phyloP scores from a whole-genome alignment of 176 grass and related monocot species.

The Tillandsia fasciculata region DNA sequence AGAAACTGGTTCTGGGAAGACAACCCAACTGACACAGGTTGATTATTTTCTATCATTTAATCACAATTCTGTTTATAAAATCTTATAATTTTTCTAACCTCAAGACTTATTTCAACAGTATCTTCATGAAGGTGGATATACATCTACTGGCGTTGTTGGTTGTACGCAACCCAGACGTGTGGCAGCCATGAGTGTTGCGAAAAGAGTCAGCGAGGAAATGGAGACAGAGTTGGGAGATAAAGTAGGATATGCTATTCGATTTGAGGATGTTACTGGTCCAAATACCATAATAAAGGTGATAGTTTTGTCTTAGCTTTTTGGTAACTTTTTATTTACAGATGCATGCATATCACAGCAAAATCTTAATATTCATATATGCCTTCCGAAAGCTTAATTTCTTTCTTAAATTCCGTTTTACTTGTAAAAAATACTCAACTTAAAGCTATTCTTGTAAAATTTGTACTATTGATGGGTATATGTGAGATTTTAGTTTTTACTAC shows the following conservation, averaged over 20 bases:
- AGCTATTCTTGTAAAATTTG: too few relatives aligned
- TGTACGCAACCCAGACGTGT: constrained; percentile 99
- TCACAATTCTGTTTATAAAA: background rate
- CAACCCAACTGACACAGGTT: constrained; percentile 81
- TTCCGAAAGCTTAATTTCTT: too few relatives aligned
- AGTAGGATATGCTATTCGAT: constrained; percentile 95
- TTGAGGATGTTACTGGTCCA: constrained; percentile 82
- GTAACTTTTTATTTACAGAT: constrained; percentile 9
- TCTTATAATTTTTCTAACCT: constrained; percentile 1
- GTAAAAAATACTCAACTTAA: too few relatives aligned
- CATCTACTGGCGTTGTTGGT: constrained; percentile 56
- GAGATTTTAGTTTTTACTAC: too few relatives aligned
- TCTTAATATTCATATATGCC: too few relatives aligned
- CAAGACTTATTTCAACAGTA: constrained; percentile 40
- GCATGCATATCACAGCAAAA: too few relatives aligned
- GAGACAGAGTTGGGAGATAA: constrained; percentile 87
- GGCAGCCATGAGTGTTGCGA: constrained; percentile 98
- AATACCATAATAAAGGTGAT: constrained; percentile 91
- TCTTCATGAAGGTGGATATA: constrained; percentile 96
- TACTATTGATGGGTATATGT: too few relatives aligned
- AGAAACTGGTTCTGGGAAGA: constrained; percentile 98
- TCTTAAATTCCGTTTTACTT: too few relatives aligned
- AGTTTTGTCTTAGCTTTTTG: background rate
- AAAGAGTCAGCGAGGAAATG: constrained; percentile 95
- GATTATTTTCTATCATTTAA: background rate